Evolutionary conservation across 345 rosid genomes (phyloP), one percentile per base, ranked within the genome.

Genomic region (Populus euphratica): DNA sequence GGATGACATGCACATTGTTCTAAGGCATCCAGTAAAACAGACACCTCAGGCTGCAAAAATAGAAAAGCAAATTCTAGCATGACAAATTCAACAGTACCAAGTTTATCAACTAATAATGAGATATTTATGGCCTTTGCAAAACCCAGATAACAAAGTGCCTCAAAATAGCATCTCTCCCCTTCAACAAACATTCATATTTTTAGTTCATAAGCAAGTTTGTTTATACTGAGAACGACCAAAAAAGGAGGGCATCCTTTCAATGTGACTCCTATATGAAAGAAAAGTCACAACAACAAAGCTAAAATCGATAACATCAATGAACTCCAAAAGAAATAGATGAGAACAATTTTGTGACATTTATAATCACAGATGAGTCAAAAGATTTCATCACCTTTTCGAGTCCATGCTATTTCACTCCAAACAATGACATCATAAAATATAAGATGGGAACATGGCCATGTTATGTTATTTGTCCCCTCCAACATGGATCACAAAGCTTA

Each of bases 21-120:
- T 80, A 94, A 89, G 77, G 99, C 94, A 84, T 91, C 95, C 87
- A 94, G 73, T 47, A 94, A 82, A 80, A 87, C 91, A 84, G 97
- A 89, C 64, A 86, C 71, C 74, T 90, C 95, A 52, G 97, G 99
- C 99, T 94, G 93, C 83, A 78, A 56, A 29, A 78, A 78, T 18
- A 63, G 73, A 72, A 9, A 69, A 69, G 61, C 68, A 47, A 52
- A 66, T 31, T 31, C 17, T 20, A 76, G 70, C 33, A 11, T 47
- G 13, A 38, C 2, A 38, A 38, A 14, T 35, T 54, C 39, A 52
- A 33, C 18, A 70, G 43, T 27, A 18, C 43, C 23, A 72, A 54
- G 2, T 29, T 36, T 50, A 72, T 16, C 41, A 9, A 72, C 43
- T 44, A 20, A 73, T 25, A 25, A 61, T 25, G 23, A 23, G 31